Evolutionary conservation across 257 asterid genomes (phyloP).

Genomic region (Solanum ossicruentum): DNA sequence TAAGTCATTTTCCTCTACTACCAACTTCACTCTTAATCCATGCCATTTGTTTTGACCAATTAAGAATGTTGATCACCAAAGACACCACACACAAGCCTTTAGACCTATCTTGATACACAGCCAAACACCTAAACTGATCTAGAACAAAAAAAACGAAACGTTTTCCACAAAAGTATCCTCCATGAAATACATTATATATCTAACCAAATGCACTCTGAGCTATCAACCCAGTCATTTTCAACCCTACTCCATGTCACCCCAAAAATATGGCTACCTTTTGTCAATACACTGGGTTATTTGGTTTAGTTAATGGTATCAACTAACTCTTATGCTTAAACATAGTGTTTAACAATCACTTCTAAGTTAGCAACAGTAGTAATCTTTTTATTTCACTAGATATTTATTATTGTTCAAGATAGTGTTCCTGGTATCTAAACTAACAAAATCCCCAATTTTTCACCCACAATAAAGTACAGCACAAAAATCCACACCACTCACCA

Average conservation of each 20-base stretch:
- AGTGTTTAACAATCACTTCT: not conserved
- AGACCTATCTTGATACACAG: not conserved
- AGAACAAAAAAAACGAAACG: not conserved
- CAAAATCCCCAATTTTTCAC: not conserved
- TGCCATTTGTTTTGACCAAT: not conserved
- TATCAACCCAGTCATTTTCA: not conserved
- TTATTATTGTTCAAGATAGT: not conserved
- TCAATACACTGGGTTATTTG: not conserved
- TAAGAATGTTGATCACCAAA: not conserved
- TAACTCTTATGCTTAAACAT: not conserved
- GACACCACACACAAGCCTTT: not conserved
- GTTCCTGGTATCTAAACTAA: not conserved
- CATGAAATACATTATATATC: not conserved
- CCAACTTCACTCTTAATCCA: not conserved
- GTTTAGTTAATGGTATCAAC: not conserved
- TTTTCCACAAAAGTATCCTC: not conserved
- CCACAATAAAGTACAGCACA: not conserved
- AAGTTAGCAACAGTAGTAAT: not conserved
- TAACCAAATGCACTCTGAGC: not conserved
- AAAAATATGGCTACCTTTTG: not conserved
- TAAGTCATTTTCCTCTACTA: not conserved
- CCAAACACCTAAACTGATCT: not conserved
- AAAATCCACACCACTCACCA: not conserved
- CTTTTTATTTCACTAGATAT: not conserved
- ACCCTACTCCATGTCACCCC: not conserved